Evolutionary conservation across 2,329 filamentous ascomycete genomes (phyloP), one percentile per base, ranked within the genome.

Genomic region (Sporothrix brasiliensis): DNA sequence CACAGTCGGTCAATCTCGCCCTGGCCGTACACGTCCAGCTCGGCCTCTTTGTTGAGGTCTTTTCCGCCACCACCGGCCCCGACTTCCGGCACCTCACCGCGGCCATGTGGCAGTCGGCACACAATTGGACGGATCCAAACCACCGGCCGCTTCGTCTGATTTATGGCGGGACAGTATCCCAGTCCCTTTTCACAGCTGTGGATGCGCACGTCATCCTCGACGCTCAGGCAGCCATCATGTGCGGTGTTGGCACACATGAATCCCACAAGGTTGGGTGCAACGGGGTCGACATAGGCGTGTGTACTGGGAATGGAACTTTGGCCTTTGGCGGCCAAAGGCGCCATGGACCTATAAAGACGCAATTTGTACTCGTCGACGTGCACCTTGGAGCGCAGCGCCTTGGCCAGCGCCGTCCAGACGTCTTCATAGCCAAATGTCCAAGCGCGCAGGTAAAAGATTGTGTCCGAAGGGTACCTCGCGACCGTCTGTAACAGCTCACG

Each of bases 391-490:
- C 87, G 80, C 0, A 97, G 81, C 13, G 88, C 87, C 27, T 89
- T 86, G 0, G 93, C 89, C 0, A 98, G 80, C 0, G 92, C 91
- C 71, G 93, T 83, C 93, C 93, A 97, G 0, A 97, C 93, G 68
- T 97, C 91, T 77, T 98, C 94, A 73, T 97, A 50, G 74, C 92
- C 92, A 77, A 95, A 95, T 0, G 94, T 97, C 93, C 94, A 97
- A 0, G 93, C 88, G 70, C 93, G 88, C 60, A 98, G 85, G 78
- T 97, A 91, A 76, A 97, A 97, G 0, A 91, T 78, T 0, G 93
- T 97, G 52, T 92, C 87, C 1, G 82, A 73, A 0, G 93, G 90
- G 77, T 94, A 97, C 30, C 81, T 77, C 0, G 81, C 78, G 0
- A 97, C 84, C 74, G 93, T 91, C 4, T 82, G 80, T 0, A 97